Evolutionary conservation across 2,329 filamentous ascomycete species (phyloP).

Genomic region (Aspergillus pseudoviridinutans): DNA sequence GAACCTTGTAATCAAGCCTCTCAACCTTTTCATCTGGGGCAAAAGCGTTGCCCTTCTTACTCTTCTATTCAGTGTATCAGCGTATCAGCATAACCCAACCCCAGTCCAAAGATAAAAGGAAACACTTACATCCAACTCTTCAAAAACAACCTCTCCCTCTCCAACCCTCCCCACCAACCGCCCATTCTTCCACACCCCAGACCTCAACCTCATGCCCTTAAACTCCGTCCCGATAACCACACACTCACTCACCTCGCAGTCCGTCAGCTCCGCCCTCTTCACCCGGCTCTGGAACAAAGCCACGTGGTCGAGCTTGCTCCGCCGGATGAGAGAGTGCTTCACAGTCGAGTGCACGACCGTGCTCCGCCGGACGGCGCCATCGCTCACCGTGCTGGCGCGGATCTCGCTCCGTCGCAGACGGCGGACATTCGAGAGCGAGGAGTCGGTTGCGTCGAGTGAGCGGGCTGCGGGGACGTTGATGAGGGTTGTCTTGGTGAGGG

Average conservation of each 20-base stretch:
- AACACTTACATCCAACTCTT: slow-evolving; percentile 8
- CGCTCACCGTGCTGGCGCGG: slow-evolving; percentile 11
- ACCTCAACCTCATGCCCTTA: slow-evolving; percentile 19
- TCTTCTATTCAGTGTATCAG: neutral
- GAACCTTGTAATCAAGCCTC: neutral
- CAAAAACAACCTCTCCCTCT: slow-evolving; percentile 10
- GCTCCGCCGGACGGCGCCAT: slow-evolving; percentile 10
- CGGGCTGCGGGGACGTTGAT: slow-evolving; percentile 9
- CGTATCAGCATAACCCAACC: neutral
- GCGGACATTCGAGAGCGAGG: slow-evolving; percentile 10
- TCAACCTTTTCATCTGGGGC: neutral
- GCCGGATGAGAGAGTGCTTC: slow-evolving; percentile 9
- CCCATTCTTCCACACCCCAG: slow-evolving; percentile 25
- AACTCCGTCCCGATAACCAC: slow-evolving; percentile 17
- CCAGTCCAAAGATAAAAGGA: neutral
- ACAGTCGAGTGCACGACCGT: slow-evolving; percentile 11
- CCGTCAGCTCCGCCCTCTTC: slow-evolving; percentile 6
- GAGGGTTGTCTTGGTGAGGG: slow-evolving; percentile 13
- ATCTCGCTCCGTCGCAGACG: slow-evolving; percentile 13
- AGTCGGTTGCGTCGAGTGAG: slow-evolving; percentile 9
- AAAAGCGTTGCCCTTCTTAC: neutral
- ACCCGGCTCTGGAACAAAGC: slow-evolving; percentile 8
- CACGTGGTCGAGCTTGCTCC: slow-evolving; percentile 10
- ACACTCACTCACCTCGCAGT: slow-evolving; percentile 23
- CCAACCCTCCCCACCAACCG: slow-evolving; percentile 18